These are phyloP conservation scores for Butyriboletus loyo DNA, from an alignment of 768 basidiomycete genomes.

Conservation along the genomic window DNA sequence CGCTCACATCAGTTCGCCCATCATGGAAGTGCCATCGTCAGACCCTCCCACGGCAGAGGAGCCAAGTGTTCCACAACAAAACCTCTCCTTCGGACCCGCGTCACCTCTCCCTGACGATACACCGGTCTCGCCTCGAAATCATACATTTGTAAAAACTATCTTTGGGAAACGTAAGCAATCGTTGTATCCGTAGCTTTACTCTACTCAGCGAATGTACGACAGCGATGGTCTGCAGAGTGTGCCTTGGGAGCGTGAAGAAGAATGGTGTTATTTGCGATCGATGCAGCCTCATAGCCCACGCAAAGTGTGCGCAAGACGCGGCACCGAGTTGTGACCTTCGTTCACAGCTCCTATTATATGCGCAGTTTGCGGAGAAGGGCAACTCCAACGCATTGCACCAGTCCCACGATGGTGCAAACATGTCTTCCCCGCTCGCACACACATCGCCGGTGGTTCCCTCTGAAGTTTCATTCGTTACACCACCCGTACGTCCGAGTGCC, in stretches of 20 bases:
- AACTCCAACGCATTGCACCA: conserved; percentile 55
- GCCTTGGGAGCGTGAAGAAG: conserved; percentile 76
- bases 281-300: conserved; percentile 87
- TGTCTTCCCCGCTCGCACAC: neutral
- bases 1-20: conserved; percentile 35
- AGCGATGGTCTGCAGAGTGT: conserved; percentile 90
- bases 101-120: conserved; percentile 32
- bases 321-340: conserved; percentile 81
- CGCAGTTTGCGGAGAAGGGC: conserved; percentile 72
- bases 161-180: conserved; percentile 80
- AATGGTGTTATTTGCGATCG: conserved; percentile 83
- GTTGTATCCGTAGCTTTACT: neutral
- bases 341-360: conserved; percentile 73
- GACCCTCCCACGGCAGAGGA: conserved; percentile 46
- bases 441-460: conserved; percentile 46
- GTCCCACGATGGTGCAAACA: conserved; percentile 43
- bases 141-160: conserved; percentile 87
- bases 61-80: conserved; percentile 35
- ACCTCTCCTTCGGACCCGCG: conserved; percentile 36
- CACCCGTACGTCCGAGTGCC: conserved; percentile 46
- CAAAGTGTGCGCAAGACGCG: conserved; percentile 69
- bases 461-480: conserved; percentile 52
- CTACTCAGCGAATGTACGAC: conserved; percentile 9
- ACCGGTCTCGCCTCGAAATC: conserved; percentile 60
- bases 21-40: conserved; percentile 38